Percentiles rank a stretch among this genome's conserved stretches.
Evolutionary conservation across 495 filamentous ascomycete genomes (phyloP).

Genomic region (Astrocystis sublimbata): DNA sequence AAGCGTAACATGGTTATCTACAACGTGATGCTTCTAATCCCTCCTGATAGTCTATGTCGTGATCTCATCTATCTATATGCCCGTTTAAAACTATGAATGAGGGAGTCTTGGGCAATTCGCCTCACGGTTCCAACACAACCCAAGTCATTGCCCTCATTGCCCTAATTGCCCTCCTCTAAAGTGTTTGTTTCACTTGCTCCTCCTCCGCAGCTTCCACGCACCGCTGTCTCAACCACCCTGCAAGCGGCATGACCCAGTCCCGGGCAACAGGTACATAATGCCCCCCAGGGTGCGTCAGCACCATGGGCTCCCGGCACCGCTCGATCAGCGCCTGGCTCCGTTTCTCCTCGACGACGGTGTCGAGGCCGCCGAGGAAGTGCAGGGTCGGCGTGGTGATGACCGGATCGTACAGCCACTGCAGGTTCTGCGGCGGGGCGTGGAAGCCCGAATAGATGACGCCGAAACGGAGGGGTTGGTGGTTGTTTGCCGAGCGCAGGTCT

Average conservation of each 20-base stretch:
- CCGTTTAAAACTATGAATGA: not conserved
- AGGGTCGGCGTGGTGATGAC: slow-evolving; percentile 73
- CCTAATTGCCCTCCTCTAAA: slow-evolving; percentile 52
- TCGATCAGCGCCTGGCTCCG: slow-evolving; percentile 65
- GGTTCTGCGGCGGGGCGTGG: slow-evolving; percentile 51
- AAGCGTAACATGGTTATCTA: slow-evolving; percentile 22
- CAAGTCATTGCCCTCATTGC: not conserved
- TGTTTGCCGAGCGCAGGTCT: slow-evolving; percentile 44
- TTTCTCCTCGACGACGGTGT: slow-evolving; percentile 83
- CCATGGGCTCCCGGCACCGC: slow-evolving; percentile 61
- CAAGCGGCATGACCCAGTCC: slow-evolving; percentile 73
- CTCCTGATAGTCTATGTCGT: slow-evolving; percentile 16
- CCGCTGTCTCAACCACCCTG: slow-evolving; percentile 70
- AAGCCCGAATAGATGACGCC: slow-evolving; percentile 81
- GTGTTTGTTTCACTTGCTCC: slow-evolving; percentile 49
- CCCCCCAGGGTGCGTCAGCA: slow-evolving; percentile 86
- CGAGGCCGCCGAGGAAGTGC: slow-evolving; percentile 80
- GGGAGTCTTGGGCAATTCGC: not conserved
- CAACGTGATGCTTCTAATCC: slow-evolving; percentile 5
- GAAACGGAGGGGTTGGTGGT: slow-evolving; percentile 70
- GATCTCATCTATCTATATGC: slow-evolving; percentile 14
- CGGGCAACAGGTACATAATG: slow-evolving; percentile 86
- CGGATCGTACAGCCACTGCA: slow-evolving; percentile 77
- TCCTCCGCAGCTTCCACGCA: slow-evolving; percentile 47
- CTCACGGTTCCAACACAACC: too few species aligned